Conservation (phyloP, 225 moss, liverwort and hornwort species). For the Physcomitrium patens region DNA sequence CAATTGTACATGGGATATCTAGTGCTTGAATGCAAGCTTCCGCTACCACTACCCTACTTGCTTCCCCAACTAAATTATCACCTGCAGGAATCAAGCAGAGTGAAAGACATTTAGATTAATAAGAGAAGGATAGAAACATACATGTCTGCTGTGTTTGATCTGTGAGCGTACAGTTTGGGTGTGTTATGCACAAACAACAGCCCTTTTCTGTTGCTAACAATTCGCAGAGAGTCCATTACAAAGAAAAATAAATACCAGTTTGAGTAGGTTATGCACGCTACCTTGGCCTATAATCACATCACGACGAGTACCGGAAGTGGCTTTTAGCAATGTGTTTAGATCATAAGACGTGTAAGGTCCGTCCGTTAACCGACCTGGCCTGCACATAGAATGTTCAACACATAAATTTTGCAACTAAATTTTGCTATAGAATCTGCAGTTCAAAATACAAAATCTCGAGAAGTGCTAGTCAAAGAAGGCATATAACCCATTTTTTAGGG, state of each 20-base stretch:
- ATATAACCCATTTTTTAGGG: neutral
- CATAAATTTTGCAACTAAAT: slow-evolving; percentile 6
- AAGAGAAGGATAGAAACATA: neutral
- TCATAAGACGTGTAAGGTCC: slow-evolving; percentile 95
- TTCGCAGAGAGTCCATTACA: neutral
- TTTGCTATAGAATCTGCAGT: slow-evolving; percentile 2
- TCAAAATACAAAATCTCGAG: neutral
- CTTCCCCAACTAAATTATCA: slow-evolving; percentile 82
- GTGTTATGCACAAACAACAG: neutral
- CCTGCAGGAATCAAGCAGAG: slow-evolving; percentile 48
- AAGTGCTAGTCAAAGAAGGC: neutral
- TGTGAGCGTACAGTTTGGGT: neutral
- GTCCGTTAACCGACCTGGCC: slow-evolving; percentile 79
- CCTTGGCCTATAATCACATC: slow-evolving; percentile 86
- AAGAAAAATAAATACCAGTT: neutral
- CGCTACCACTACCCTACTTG: slow-evolving; percentile 86
- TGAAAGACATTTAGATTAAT: neutral
- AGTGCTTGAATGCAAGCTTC: slow-evolving; percentile 91
- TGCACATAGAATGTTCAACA: slow-evolving; percentile 36
- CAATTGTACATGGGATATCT: slow-evolving; percentile 70
- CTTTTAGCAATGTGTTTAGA: slow-evolving; percentile 77
- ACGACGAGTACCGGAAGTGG: slow-evolving; percentile 82
- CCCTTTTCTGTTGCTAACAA: neutral
- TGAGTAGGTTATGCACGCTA: slow-evolving; percentile 23
- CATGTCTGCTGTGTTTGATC: neutral